A percentile compares a stretch with the other conserved stretches of the same genome.
These are phyloP conservation scores for Botrytis elliptica DNA, from an alignment of 2,329 filamentous ascomycete genomes.

Conservation along the genomic window DNA sequence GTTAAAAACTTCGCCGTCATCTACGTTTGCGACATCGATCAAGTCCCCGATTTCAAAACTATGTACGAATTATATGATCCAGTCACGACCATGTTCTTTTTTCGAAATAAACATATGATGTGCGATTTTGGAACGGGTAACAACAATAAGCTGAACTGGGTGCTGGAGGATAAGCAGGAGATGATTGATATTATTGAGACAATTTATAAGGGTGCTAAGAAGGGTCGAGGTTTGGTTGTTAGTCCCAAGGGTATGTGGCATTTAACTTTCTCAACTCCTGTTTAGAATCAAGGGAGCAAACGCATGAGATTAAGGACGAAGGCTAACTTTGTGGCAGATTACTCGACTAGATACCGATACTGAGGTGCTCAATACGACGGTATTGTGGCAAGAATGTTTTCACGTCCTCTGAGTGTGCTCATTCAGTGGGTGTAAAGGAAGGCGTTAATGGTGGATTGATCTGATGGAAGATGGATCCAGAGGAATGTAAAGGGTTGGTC, in stretches of 20 bases:
- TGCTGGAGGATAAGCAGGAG: constrained; percentile 96
- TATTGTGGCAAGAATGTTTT: neutral
- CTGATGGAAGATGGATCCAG: constrained; percentile 10
- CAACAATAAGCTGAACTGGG: constrained; percentile 98
- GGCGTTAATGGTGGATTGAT: constrained; percentile 22
- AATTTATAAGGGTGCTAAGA: constrained; percentile 97
- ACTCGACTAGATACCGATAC: constrained; percentile 69
- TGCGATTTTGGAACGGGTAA: constrained; percentile 97
- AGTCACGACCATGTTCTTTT: constrained; percentile 96
- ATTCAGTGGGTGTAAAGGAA: constrained; percentile 5
- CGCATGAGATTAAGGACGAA: neutral
- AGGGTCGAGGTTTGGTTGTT: constrained; percentile 92
- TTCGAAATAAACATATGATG: constrained; percentile 99
- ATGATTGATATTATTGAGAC: constrained; percentile 98
- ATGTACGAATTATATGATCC: constrained; percentile 95
- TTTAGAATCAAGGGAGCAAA: too few relatives aligned
- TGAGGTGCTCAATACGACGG: constrained; percentile 38
- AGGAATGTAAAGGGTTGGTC: constrained; percentile 41
- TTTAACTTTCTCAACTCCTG: neutral
- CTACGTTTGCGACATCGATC: constrained; percentile 90
- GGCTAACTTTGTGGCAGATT: constrained; percentile 42
- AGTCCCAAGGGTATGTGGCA: constrained; percentile 69
- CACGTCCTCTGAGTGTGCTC: neutral
- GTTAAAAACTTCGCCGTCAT: constrained; percentile 93
- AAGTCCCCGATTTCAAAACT: constrained; percentile 88